Percentiles rank a stretch among this genome's conserved stretches.
These are phyloP conservation scores for Didymella lethalis DNA, from an alignment of 2,329 filamentous ascomycete species.

Conservation along the genomic window DNA sequence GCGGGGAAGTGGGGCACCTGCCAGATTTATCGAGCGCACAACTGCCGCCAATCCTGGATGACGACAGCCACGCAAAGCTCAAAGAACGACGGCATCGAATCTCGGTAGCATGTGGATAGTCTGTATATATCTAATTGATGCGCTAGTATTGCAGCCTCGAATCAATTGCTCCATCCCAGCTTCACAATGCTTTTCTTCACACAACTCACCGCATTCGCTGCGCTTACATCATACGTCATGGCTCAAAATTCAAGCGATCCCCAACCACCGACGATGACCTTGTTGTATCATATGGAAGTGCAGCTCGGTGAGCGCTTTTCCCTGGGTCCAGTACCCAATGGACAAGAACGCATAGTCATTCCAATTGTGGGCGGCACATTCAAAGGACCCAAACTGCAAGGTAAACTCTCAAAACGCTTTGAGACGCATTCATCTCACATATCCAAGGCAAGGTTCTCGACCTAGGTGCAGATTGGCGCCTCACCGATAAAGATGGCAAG, in stretches of 20 bases:
- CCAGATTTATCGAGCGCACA: not conserved
- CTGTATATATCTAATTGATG: conserved; percentile 2
- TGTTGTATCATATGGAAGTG: conserved; percentile 37
- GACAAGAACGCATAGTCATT: conserved; percentile 37
- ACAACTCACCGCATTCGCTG: conserved; percentile 17
- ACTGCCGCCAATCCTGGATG: conserved; percentile 10
- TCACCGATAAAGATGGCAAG: conserved; percentile 34
- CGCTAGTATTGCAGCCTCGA: not conserved
- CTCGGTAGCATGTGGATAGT: conserved; percentile 8
- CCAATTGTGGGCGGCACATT: conserved; percentile 44
- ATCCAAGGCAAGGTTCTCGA: conserved; percentile 41
- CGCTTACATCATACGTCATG: conserved; percentile 23
- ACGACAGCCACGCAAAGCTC: not conserved
- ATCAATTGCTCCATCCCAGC: not conserved
- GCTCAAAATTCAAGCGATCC: conserved; percentile 24
- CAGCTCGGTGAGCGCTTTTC: conserved; percentile 34
- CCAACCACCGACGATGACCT: conserved; percentile 30
- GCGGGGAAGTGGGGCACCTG: conserved; percentile 14
- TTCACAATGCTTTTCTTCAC: conserved; percentile 24
- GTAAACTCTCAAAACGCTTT: conserved; percentile 8
- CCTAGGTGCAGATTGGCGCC: conserved; percentile 52
- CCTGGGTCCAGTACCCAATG: conserved; percentile 30
- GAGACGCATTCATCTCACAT: not conserved
- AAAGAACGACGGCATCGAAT: conserved; percentile 2
- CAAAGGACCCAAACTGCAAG: conserved; percentile 37